These are phyloP conservation scores for Neolentinus lepideus DNA, from an alignment of 1,284 basidiomycete species.

Conservation along the genomic window DNA sequence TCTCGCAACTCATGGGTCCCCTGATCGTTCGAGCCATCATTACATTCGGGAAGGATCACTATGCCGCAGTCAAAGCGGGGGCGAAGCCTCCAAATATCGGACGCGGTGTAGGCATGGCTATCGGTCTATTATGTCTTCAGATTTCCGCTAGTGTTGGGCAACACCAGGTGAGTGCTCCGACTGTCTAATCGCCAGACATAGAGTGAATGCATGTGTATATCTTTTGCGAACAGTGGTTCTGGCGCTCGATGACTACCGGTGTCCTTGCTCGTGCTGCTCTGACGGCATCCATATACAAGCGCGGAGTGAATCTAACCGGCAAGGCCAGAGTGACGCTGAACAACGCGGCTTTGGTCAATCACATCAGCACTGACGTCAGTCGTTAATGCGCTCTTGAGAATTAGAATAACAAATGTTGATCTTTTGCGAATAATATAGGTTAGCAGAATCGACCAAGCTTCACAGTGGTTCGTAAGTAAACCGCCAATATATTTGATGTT, in stretches of 20 bases:
- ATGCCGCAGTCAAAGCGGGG: slow-evolving; percentile 25
- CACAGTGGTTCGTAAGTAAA: slow-evolving; percentile 62
- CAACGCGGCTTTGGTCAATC: slow-evolving; percentile 69
- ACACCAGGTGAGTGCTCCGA: slow-evolving; percentile 40
- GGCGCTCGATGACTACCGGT: slow-evolving; percentile 67
- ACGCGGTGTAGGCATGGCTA: slow-evolving; percentile 62
- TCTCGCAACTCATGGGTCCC: slow-evolving; percentile 57
- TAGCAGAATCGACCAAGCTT: slow-evolving; percentile 48
- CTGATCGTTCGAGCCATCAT: slow-evolving; percentile 65
- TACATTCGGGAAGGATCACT: slow-evolving; percentile 51
- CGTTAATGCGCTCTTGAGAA: neutral
- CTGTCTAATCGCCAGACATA: no score
- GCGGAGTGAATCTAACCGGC: slow-evolving; percentile 58
- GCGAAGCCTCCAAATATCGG: slow-evolving; percentile 43
- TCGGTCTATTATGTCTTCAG: slow-evolving; percentile 63
- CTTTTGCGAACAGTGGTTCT: slow-evolving; percentile 75
- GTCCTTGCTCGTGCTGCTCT: slow-evolving; percentile 67
- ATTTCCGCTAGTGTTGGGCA: slow-evolving; percentile 50
- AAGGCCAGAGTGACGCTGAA: slow-evolving; percentile 57
- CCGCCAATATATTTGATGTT: slow-evolving; percentile 1
- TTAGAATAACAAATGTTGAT: no score
- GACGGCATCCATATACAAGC: slow-evolving; percentile 70
- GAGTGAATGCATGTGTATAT: neutral
- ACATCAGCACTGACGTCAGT: slow-evolving; percentile 65
- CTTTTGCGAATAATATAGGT: slow-evolving; percentile 32